Percentiles rank a stretch among this genome's conserved stretches.
Evolutionary conservation across 2,329 filamentous ascomycete species (phyloP).

Genomic region (Zalaria obscura): DNA sequence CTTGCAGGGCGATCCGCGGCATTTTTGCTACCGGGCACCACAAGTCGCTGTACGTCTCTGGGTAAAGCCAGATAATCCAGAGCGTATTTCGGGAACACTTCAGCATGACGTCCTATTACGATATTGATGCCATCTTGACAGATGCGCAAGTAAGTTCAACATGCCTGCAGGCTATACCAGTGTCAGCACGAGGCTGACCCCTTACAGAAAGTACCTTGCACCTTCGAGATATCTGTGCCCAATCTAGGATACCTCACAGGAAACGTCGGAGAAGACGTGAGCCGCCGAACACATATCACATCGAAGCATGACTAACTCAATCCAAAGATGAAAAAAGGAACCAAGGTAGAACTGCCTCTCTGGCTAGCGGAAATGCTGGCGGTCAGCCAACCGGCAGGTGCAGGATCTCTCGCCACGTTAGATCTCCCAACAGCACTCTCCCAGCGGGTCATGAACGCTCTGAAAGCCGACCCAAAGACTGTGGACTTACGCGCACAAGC

Average conservation of each 20-base stretch:
- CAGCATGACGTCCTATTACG: constrained; percentile 56
- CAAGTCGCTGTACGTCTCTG: too few relatives aligned
- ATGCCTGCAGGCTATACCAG: too few relatives aligned
- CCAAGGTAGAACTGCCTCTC: constrained; percentile 68
- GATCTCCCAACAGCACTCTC: constrained; percentile 69
- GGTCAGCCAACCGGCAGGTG: constrained; percentile 36
- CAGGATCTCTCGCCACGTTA: constrained; percentile 55
- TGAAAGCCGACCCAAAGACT: constrained; percentile 78
- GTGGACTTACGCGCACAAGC: constrained; percentile 74
- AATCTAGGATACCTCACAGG: constrained; percentile 82
- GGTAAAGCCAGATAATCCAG: too few relatives aligned
- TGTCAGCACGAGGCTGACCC: background rate
- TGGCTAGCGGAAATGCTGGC: constrained; percentile 95
- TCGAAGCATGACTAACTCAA: background rate
- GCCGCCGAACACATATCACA: constrained; percentile 4
- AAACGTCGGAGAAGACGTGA: constrained; percentile 49
- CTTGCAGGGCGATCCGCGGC: too few relatives aligned
- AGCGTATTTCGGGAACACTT: too few relatives aligned
- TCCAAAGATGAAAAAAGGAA: constrained; percentile 59
- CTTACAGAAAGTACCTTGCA: constrained; percentile 79
- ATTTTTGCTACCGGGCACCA: too few relatives aligned
- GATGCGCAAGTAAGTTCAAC: constrained; percentile 52
- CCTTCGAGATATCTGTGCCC: constrained; percentile 79
- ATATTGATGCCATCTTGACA: constrained; percentile 71
- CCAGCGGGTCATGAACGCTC: constrained; percentile 68